Percentiles rank a stretch among this genome's conserved stretches.
Conservation (phyloP, 192 early-diverging fungal genomes). For the Rhizophlyctis rosea region DNA sequence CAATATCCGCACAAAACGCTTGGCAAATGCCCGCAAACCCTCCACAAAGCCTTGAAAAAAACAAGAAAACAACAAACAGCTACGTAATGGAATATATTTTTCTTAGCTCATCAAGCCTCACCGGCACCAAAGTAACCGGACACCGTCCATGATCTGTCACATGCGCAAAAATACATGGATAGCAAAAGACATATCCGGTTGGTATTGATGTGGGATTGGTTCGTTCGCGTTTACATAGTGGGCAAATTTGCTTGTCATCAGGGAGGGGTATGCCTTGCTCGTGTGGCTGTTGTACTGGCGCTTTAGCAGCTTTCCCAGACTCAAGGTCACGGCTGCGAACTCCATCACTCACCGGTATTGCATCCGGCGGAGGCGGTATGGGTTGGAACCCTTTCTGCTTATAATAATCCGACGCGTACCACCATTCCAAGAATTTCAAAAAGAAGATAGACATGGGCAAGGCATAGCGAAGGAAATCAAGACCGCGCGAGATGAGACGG, state of each 20-base stretch:
- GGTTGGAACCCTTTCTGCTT: conserved; percentile 47
- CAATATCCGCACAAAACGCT: conserved; percentile 78
- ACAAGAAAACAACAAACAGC: too few relatives aligned
- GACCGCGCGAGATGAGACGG: conserved; percentile 13
- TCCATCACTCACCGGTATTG: conserved; percentile 50
- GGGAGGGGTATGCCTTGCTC: conserved; percentile 73
- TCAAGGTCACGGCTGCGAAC: neutral
- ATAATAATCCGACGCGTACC: conserved; percentile 84
- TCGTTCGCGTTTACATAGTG: conserved; percentile 67
- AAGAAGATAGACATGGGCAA: conserved; percentile 90
- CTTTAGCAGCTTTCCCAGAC: neutral
- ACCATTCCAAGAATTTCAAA: conserved; percentile 95
- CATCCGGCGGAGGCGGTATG: conserved; percentile 71
- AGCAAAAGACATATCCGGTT: conserved; percentile 92
- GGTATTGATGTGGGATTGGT: conserved; percentile 84
- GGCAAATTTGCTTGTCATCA: conserved; percentile 68
- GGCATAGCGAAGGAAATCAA: conserved; percentile 72
- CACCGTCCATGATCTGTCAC: conserved; percentile 70
- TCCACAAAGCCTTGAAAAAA: too few relatives aligned
- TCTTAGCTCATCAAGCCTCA: conserved; percentile 54
- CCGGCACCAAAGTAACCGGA: conserved; percentile 69
- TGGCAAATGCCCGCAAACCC: too few relatives aligned
- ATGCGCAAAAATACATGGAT: conserved; percentile 79
- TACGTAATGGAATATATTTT: conserved; percentile 67
- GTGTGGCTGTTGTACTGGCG: conserved; percentile 59